Evolutionary conservation across 768 basidiomycete genomes (phyloP), one percentile per base, ranked within the genome.

Genomic region (Pleurotus tuoliensis): DNA sequence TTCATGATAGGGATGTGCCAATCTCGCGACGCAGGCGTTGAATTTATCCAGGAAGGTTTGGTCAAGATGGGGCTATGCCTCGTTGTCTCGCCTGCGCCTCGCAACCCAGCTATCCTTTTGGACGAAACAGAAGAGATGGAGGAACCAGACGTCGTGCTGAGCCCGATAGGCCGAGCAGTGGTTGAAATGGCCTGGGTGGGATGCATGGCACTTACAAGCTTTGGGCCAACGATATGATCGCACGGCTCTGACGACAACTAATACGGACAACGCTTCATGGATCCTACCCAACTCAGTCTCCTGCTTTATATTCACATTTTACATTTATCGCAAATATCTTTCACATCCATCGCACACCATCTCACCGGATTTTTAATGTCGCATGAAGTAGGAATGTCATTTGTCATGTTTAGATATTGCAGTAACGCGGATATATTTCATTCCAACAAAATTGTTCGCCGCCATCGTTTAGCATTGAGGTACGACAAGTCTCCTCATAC

Each of bases 11-110:
- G 85, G 9, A 69, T 81, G 1, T 91, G 87, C 60, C 69, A 77
- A 50, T 79, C 83, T 22, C 81, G 86, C 18, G 80, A 85, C 27
- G 69, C 73, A 0, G 90, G 90, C 3, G 81, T 95, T 50, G 84
- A 91, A 67, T 92, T 95, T 59, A 68, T 85, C n/a, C 81, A 87
- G 0, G 86, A 95, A 48, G 92, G 90, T 0, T 76, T 94, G 54
- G 78, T 83, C 61, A 82, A 84, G 67, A 76, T 95, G 56, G 91
- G 90, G 0, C 71, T 94, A 59, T 86, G 86, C 62, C 71, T 71
- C 4, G 67, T 68, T 22, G 65, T 73, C 2, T 40, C 51, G 1
- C 68, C 65, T 37, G 66, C 69, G 41, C 67, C 66, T 20, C 51
- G 46, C 57, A 9, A 47, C 47, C 20, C 51, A 5, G 64, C 66